Conservation (phyloP, 805 yeast genomes). For the Brettanomyces sp. region DNA sequence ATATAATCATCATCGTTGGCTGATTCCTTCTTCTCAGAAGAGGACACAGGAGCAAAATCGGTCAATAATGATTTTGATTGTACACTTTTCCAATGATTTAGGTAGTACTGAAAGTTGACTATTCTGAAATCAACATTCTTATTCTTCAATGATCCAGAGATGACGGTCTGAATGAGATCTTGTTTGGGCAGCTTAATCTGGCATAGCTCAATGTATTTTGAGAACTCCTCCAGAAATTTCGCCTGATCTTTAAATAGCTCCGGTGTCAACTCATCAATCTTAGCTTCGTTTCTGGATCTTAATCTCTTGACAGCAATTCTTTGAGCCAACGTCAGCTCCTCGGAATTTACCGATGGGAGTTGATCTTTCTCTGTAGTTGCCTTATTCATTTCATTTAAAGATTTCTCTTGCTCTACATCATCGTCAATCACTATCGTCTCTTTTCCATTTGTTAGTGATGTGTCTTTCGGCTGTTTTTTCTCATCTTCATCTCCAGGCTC, state of each 20-base stretch:
- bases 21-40: slow-evolving; percentile 1
- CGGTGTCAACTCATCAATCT: slow-evolving; percentile 7
- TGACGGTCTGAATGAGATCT: slow-evolving; percentile 31
- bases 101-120: slow-evolving; percentile 5
- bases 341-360: not conserved
- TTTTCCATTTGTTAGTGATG: not conserved
- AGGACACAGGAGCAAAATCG: slow-evolving; percentile 8
- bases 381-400: not conserved
- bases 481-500: not conserved
- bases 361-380: not conserved
- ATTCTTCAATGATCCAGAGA: slow-evolving; percentile 22
- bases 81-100: slow-evolving; percentile 14
- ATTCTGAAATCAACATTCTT: slow-evolving; percentile 1
- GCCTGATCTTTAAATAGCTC: slow-evolving; percentile 9
- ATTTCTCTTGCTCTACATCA: not conserved
- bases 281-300: slow-evolving; percentile 12
- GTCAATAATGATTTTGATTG: slow-evolving; percentile 17
- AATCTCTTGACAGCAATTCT: slow-evolving; percentile 11
- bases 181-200: slow-evolving; percentile 34
- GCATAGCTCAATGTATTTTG: slow-evolving; percentile 11
- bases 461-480: not conserved
- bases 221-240: slow-evolving; percentile 12
- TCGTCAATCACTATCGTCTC: not conserved
- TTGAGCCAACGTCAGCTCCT: slow-evolving; percentile 11
- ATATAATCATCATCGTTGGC: not conserved